Conservation (phyloP, 352 stramenopile species). For the Hyaloperonospora arabidopsidis region DNA sequence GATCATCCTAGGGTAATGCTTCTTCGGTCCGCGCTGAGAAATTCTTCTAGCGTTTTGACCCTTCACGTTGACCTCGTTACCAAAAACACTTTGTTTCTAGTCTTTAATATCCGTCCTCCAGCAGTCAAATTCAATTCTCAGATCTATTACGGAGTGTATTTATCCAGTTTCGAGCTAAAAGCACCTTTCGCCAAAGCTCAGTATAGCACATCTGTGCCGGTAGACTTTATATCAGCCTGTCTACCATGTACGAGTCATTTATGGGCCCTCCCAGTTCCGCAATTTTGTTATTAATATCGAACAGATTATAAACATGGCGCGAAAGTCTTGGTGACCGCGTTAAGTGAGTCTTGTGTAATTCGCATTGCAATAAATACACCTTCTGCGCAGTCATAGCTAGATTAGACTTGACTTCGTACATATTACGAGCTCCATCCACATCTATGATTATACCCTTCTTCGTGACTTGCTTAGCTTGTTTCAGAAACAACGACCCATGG, state of each 20-base stretch:
- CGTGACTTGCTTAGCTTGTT: too few relatives aligned
- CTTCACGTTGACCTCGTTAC: slow-evolving; percentile 4
- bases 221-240: background rate
- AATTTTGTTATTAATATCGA: background rate
- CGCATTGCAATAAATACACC: too few relatives aligned
- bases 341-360: too few relatives aligned
- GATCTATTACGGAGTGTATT: slow-evolving; percentile 3
- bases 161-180: slow-evolving; percentile 6
- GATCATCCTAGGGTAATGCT: background rate
- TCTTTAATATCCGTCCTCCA: slow-evolving; percentile 2
- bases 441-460: too few relatives aligned
- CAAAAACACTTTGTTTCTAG: slow-evolving; percentile 5
- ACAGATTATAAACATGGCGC: background rate
- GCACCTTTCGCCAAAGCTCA: slow-evolving; percentile 6
- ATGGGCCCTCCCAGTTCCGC: background rate
- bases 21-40: background rate
- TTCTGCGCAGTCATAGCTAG: too few relatives aligned
- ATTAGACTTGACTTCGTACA: too few relatives aligned
- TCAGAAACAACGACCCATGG: too few relatives aligned
- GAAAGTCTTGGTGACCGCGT: too few relatives aligned
- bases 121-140: background rate
- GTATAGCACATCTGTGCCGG: slow-evolving; percentile 1
- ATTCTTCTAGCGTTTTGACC: background rate
- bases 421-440: too few relatives aligned
- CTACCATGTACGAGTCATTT: background rate